Evolutionary conservation across 2,329 filamentous ascomycete genomes (phyloP).

Genomic region (Arthrinium puccinioides): DNA sequence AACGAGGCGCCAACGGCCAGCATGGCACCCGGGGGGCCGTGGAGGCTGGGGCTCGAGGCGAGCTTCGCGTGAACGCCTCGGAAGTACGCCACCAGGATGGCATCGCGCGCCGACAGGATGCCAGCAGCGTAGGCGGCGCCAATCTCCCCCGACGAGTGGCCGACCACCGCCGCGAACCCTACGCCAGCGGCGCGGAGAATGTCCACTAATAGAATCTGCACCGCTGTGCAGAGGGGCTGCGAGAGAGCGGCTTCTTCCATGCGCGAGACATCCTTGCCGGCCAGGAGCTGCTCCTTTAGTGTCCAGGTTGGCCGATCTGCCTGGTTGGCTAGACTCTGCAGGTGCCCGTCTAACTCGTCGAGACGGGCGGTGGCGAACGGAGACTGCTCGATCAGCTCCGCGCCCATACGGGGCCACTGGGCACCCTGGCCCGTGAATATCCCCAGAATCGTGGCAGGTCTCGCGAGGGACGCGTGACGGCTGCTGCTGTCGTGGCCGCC

Average conservation of each 20-base stretch:
- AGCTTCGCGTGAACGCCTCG: conserved; percentile 1
- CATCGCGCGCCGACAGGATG: conserved; percentile 21
- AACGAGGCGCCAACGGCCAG: conserved; percentile 26
- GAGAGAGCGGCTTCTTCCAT: conserved; percentile 18
- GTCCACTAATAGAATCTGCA: conserved; percentile 31
- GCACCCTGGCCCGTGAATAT: conserved; percentile 5
- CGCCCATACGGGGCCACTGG: conserved; percentile 2
- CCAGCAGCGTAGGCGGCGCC: conserved; percentile 32
- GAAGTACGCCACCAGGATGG: conserved; percentile 22
- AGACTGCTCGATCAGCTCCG: conserved; percentile 1
- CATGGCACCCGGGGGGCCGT: background rate
- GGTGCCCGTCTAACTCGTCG: background rate
- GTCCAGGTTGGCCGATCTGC: background rate
- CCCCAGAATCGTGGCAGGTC: background rate
- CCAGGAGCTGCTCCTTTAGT: background rate
- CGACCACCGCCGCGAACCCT: conserved; percentile 25
- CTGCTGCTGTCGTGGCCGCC: background rate
- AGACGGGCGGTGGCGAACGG: background rate
- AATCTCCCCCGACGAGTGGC: conserved; percentile 38
- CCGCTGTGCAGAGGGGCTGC: conserved; percentile 29
- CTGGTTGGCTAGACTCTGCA: background rate
- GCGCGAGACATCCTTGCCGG: background rate
- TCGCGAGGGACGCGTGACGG: background rate
- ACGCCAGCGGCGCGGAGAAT: conserved; percentile 28
- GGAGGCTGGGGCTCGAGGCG: background rate